Percentiles rank a stretch among this genome's conserved stretches.
These are phyloP conservation scores for Kurtzmaniella fragi DNA, from an alignment of 805 yeast species.

Conservation along the genomic window DNA sequence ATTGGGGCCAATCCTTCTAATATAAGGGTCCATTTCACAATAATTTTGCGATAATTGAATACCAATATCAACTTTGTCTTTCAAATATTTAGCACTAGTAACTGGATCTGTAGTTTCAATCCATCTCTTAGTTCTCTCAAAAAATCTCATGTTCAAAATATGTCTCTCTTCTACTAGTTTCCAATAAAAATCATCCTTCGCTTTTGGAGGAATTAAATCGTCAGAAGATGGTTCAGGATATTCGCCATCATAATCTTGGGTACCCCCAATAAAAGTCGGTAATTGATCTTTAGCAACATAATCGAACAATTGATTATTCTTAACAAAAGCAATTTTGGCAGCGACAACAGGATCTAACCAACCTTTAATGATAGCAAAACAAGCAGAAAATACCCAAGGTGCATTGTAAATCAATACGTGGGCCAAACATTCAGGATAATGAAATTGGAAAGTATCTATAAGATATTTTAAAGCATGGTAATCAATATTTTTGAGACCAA, in stretches of 20 bases:
- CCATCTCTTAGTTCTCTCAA: conserved; percentile 69
- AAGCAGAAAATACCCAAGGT: conserved; percentile 91
- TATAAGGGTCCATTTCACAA: conserved; percentile 65
- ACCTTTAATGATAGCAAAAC: conserved; percentile 82
- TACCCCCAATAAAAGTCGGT: conserved; percentile 67
- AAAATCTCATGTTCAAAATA: conserved; percentile 44
- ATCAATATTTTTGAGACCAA: conserved; percentile 84
- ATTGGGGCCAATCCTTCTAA: conserved; percentile 67
- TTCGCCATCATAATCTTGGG: conserved; percentile 45
- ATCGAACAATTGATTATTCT: conserved; percentile 47
- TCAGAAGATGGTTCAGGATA: conserved; percentile 58
- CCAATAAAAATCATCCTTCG: conserved; percentile 33
- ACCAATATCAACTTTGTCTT: conserved; percentile 51
- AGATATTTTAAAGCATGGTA: conserved; percentile 82
- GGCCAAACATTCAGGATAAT: conserved; percentile 90
- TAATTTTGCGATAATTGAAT: conserved; percentile 55
- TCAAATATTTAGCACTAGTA: conserved; percentile 40
- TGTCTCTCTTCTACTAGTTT: conserved; percentile 45
- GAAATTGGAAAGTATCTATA: conserved; percentile 82
- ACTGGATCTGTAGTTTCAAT: conserved; percentile 49
- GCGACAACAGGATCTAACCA: conserved; percentile 95
- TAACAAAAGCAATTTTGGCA: conserved; percentile 74
- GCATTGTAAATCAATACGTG: conserved; percentile 81
- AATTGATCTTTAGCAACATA: conserved; percentile 51
- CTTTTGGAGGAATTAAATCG: conserved; percentile 30